These are phyloP conservation scores for Sordariomycetes sp. DNA, from an alignment of 2,329 filamentous ascomycete species.

Conservation along the genomic window DNA sequence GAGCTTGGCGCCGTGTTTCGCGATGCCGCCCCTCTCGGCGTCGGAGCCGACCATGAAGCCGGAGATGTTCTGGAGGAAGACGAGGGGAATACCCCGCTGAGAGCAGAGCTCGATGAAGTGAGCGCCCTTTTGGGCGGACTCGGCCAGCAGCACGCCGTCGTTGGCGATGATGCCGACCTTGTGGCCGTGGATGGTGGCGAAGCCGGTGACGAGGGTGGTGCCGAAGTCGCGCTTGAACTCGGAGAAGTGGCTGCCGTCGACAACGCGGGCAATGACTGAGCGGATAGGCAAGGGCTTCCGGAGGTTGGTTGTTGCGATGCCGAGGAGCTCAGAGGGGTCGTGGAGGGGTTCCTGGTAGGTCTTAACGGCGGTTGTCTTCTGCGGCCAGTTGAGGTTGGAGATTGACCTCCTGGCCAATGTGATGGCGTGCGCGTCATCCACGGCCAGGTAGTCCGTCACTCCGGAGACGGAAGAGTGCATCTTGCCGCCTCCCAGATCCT, in stretches of 20 bases:
- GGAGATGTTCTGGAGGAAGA: constrained; percentile 94
- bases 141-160: constrained; percentile 88
- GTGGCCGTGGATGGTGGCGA: constrained; percentile 82
- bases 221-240: constrained; percentile 95
- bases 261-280: constrained; percentile 86
- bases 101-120: constrained; percentile 95
- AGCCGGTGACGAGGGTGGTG: constrained; percentile 81
- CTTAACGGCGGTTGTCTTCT: constrained; percentile 27
- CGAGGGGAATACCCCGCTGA: constrained; percentile 78
- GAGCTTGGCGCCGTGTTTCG: constrained; percentile 95
- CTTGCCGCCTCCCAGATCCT: constrained; percentile 82
- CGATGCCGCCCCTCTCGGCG: constrained; percentile 89
- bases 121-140: constrained; percentile 83
- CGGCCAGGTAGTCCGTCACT: constrained; percentile 90
- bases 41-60: constrained; percentile 97
- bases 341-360: constrained; percentile 70
- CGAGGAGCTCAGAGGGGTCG: constrained; percentile 68
- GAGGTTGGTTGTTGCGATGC: constrained; percentile 85
- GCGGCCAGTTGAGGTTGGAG: constrained; percentile 82
- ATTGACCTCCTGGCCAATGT: constrained; percentile 77
- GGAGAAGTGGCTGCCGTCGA: constrained; percentile 81
- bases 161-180: constrained; percentile 91
- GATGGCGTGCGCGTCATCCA: constrained; percentile 87
- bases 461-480: constrained; percentile 87
- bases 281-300: constrained; percentile 77